Conservation (phyloP, 345 rosid genomes). For the Hypericum perforatum region DNA sequence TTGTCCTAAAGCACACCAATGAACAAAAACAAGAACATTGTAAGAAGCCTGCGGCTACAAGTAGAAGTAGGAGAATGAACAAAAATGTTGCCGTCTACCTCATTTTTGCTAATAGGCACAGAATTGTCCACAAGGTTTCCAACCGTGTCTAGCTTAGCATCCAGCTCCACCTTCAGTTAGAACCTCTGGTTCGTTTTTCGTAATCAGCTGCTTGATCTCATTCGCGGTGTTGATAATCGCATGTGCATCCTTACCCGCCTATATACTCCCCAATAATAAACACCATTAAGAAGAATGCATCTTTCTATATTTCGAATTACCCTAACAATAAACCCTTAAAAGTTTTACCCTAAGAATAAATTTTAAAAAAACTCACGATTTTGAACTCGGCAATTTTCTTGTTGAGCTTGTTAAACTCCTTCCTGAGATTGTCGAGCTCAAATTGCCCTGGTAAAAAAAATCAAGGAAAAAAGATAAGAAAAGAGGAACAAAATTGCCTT, state of each 20-base stretch:
- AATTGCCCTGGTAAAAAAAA: conserved; percentile 46
- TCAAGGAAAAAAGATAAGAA: too few relatives aligned
- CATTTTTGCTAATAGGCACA: conserved; percentile 62
- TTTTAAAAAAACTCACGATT: conserved; percentile 40
- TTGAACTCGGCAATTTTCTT: conserved; percentile 63
- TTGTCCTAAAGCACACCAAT: too few relatives aligned
- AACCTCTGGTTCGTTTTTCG: conserved; percentile 62
- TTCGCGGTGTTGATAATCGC: conserved; percentile 44
- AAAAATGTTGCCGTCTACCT: conserved; percentile 29
- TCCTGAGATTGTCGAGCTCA: conserved; percentile 53
- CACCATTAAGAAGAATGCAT: too few relatives aligned
- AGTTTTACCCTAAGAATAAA: too few relatives aligned
- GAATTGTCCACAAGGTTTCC: conserved; percentile 92
- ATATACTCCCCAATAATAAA: too few relatives aligned
- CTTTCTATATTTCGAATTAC: neutral
- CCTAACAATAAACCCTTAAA: neutral
- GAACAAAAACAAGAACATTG: too few relatives aligned
- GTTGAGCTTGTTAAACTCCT: conserved; percentile 59
- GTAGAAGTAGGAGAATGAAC: too few relatives aligned
- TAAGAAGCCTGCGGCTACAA: too few relatives aligned
- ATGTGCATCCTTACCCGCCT: conserved; percentile 45
- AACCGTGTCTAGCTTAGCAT: conserved; percentile 48
- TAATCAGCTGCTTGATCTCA: conserved; percentile 38
- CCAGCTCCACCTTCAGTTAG: conserved; percentile 40
- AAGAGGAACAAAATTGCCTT: too few relatives aligned